Evolutionary conservation across 345 rosid species (phyloP), one percentile per base, ranked within the genome.

Genomic region (Cardamine chenopodiifolia): DNA sequence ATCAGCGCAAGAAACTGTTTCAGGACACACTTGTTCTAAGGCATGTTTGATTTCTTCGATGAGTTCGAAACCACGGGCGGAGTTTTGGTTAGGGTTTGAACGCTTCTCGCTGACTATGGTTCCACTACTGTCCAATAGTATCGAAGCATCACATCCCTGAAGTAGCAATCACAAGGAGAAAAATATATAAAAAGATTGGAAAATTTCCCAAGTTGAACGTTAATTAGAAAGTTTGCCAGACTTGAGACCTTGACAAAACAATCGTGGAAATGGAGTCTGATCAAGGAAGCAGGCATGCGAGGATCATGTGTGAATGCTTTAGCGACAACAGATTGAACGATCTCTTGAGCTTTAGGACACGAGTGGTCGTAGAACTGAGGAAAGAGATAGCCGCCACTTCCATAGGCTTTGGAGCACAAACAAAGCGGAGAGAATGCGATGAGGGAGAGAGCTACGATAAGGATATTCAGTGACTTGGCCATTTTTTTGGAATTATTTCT

Each of bases 71-170:
- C 96, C 96, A 73, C 97, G 79, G 12, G 87, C 93, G 1, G 98
- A 93, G 71, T 93, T 59, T 29, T 86, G 37, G 85, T 93, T 93
- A 4, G 98, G 96, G 66, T 70, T 82, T 2, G 98, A 88, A 67
- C 83, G 62, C 82, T 93, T 93, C 83, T 93, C 96, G 49, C 90
- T 89, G 19, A 78, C 61, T 65, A 93, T 73, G 70, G 50, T 73
- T 55, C 87, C 85, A 47, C 84, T 83, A 79, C 79, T 86, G 82
- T 93, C 98, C 54, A 90, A 61, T 70, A 93, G 56, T 50, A 90
- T 1, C 5, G 97, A 90, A 61, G 87, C 96, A 77, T 93, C 98
- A 60, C 98, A 93, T 9, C 98, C 97, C 98, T 93, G 18, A 22
- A 23, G 23, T 25, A 18, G 25, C 50, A 44, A 40, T n/a, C 45